Evolutionary conservation across 176 grass and related monocot species (phyloP).

Genomic region (Leersia perrieri): DNA sequence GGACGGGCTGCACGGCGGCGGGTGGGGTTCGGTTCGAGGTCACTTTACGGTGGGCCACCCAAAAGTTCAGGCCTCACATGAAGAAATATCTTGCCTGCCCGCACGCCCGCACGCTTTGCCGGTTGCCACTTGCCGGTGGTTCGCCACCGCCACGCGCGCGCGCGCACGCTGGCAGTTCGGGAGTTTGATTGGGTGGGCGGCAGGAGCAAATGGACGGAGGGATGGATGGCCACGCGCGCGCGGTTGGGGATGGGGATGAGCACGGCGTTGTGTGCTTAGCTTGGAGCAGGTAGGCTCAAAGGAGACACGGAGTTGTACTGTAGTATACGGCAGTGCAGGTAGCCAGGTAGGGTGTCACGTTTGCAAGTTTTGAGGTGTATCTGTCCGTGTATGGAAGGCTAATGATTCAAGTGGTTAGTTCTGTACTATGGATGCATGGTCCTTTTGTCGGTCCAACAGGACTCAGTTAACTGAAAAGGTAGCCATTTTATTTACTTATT

Average conservation of each 20-base stretch:
- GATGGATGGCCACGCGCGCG: constrained; percentile 20
- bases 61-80: constrained; percentile 10
- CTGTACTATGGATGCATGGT: too few species aligned
- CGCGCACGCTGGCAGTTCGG: constrained; percentile 16
- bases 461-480: too few species aligned
- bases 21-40: constrained; percentile 20
- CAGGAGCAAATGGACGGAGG: constrained; percentile 18
- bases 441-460: not conserved
- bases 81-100: constrained; percentile 40
- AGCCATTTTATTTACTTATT: too few species aligned
- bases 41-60: not conserved
- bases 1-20: constrained; percentile 8
- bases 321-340: not conserved
- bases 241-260: not conserved
- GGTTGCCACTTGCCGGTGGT: not conserved
- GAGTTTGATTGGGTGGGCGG: too few species aligned
- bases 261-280: not conserved
- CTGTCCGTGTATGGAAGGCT: not conserved
- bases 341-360: not conserved
- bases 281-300: not conserved
- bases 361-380: not conserved
- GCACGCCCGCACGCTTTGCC: not conserved
- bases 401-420: not conserved
- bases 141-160: constrained; percentile 9
- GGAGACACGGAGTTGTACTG: not conserved